Percentiles rank a stretch among this genome's conserved stretches.
Conservation (phyloP, 177 flowering plant species). For the Vitis hybrid region DNA sequence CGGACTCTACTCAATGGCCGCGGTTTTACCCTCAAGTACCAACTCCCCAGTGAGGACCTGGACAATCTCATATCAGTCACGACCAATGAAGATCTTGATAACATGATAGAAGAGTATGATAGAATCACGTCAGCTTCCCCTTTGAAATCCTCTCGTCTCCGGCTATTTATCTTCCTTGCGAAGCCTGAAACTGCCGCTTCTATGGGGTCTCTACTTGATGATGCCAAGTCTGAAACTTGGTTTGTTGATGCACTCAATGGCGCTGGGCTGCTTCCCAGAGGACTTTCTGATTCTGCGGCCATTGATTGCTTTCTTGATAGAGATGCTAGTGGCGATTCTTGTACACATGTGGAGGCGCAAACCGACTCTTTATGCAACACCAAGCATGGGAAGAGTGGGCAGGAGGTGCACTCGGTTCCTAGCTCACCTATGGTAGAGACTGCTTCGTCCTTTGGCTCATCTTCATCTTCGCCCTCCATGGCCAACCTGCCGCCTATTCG, state of each 20-base stretch:
- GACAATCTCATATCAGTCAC: slow-evolving; percentile 53
- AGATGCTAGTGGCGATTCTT: slow-evolving; percentile 13
- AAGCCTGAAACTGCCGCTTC: slow-evolving; percentile 70
- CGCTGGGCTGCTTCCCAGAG: slow-evolving; percentile 48
- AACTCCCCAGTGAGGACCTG: slow-evolving; percentile 61
- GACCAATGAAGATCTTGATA: slow-evolving; percentile 57
- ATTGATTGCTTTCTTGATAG: slow-evolving; percentile 52
- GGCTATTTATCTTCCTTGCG: slow-evolving; percentile 57
- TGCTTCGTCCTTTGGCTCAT: slow-evolving; percentile 60
- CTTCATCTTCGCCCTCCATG: slow-evolving; percentile 65
- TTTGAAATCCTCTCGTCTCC: slow-evolving; percentile 40
- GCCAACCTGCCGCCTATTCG: slow-evolving; percentile 73
- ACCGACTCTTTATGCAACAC: slow-evolving; percentile 10
- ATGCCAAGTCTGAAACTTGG: slow-evolving; percentile 81
- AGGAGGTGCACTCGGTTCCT: slow-evolving; percentile 39
- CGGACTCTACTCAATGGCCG: slow-evolving; percentile 48
- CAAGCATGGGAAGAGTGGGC: slow-evolving; percentile 15
- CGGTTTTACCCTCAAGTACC: slow-evolving; percentile 56
- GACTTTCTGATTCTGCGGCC: slow-evolving; percentile 57
- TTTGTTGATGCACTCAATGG: slow-evolving; percentile 80
- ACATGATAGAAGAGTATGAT: slow-evolving; percentile 65
- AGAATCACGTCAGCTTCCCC: slow-evolving; percentile 24
- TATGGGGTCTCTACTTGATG: slow-evolving; percentile 65
- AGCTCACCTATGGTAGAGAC: slow-evolving; percentile 68
- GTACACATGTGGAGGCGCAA: slow-evolving; percentile 26